Evolutionary conservation across 1,284 basidiomycete species (phyloP).

Genomic region (Hymenochaete sp.): DNA sequence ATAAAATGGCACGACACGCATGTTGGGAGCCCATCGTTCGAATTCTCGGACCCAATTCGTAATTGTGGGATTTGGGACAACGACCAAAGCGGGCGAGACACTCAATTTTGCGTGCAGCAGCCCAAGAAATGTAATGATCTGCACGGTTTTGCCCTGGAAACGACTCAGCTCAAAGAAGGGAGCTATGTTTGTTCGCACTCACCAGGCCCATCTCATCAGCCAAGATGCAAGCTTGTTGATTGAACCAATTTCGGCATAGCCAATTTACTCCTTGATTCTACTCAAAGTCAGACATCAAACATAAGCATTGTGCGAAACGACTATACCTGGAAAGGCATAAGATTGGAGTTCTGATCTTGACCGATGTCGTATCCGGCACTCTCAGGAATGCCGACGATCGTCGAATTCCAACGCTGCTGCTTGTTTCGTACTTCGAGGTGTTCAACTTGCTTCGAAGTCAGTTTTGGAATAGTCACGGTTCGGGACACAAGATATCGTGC

Average conservation of each 20-base stretch:
- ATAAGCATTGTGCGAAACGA: constrained; percentile 12
- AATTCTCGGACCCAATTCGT: constrained; percentile 87
- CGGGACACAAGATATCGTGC: constrained; percentile 55
- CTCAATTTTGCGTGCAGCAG: constrained; percentile 54
- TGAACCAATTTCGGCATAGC: constrained; percentile 87
- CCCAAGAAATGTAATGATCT: constrained; percentile 83
- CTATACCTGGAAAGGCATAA: constrained; percentile 80
- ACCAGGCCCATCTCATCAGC: constrained; percentile 97
- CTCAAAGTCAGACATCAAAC: background rate
- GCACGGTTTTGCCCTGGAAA: constrained; percentile 82
- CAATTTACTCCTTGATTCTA: constrained; percentile 90
- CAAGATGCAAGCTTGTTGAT: constrained; percentile 82
- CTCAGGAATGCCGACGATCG: constrained; percentile 37
- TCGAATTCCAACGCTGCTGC: constrained; percentile 36
- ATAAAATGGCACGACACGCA: constrained; percentile 77
- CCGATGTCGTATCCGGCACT: constrained; percentile 49
- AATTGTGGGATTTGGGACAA: constrained; percentile 92
- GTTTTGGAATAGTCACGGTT: constrained; percentile 49
- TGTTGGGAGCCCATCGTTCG: constrained; percentile 80
- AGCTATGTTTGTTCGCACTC: constrained; percentile 23
- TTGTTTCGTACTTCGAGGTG: constrained; percentile 41
- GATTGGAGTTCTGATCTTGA: constrained; percentile 49
- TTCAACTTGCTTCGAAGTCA: constrained; percentile 33
- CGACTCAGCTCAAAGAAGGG: constrained; percentile 3
- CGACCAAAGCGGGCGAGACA: constrained; percentile 75